Evolutionary conservation across 2,329 filamentous ascomycete genomes (phyloP).

Genomic region (Talaromyces sp.): DNA sequence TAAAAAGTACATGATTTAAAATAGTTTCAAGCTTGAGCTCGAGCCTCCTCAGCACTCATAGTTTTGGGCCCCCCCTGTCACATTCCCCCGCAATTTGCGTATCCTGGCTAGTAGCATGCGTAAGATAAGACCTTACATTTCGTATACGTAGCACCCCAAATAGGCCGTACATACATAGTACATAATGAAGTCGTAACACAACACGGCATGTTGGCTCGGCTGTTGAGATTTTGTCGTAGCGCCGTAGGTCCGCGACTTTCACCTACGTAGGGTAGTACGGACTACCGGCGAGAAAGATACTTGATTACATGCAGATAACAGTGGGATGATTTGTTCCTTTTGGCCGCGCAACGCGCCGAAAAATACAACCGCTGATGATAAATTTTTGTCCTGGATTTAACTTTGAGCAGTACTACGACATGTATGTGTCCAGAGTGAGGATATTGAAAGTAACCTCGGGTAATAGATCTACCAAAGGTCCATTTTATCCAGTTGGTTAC

Average conservation of each 20-base stretch:
- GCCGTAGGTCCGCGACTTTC: not conserved
- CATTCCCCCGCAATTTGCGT: slow-evolving; percentile 1
- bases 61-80: not conserved
- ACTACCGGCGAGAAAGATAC: not conserved
- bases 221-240: not conserved
- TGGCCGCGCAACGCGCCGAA: slow-evolving; percentile 7
- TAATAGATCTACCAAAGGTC: not conserved
- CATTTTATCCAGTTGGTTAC: not conserved
- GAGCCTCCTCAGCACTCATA: not conserved
- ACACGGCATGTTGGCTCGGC: not conserved
- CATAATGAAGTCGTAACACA: not conserved
- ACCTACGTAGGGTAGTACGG: not conserved
- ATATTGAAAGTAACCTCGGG: not conserved
- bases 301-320: not conserved
- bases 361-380: not conserved
- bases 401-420: not conserved
- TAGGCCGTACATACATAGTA: slow-evolving; percentile 1
- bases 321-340: not conserved
- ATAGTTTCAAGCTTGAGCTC: not conserved
- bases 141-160: slow-evolving; percentile 1
- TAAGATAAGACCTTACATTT: not conserved
- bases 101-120: not conserved
- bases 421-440: not conserved
- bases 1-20: not conserved
- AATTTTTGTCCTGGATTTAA: not conserved